Evolutionary conservation across 176 grass and related monocot species (phyloP), one percentile per base, ranked within the genome.

Genomic region (Echinochloa phyllopogon): DNA sequence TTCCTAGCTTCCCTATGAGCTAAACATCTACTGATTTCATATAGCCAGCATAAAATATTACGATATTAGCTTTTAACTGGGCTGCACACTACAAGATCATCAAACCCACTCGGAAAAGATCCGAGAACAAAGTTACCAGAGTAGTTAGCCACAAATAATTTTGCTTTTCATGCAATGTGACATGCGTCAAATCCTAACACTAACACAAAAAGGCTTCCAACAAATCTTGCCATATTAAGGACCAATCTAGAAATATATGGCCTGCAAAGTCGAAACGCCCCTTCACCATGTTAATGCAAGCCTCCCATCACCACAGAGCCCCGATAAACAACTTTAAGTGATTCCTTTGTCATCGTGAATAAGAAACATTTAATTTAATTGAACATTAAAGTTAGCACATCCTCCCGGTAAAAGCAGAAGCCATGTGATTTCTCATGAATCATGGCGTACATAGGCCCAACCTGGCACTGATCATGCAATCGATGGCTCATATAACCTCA

Each of bases 361-460:
- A 23, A 7, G 15, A 25, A 8, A 50, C 14, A 47, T 10, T 73
- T 29, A 36, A 47, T 10, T 73, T 29, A 36, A 17, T 6, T 51
- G 70, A 18, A 51, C 24, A 72, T 45, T 69, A 45, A 24, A 43
- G 21, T 7, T n/a, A 49, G 6, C 24, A 29, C 18, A 49, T 16
- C 3, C 33, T 76, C 51, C 42, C 10, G 27, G 49, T 8, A 49
- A 75, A 80, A 39, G 25, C 58, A 69, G 18, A 51, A 36, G 51
- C 55, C 27, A 44, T 83, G 42, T 70, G 8, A 78, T 78, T 78
- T 88, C 55, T 36, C 23, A 78, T 79, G 45, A 43, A 37, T 70
- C 43, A 82, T 10, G 0, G 55, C 1, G 11, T 21, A 25, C 3
- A 61, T 38, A 72, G n/a, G 38, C 11, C 57, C 36, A 86, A 69